Base-by-base conservation (phyloP, 495 filamentous ascomycete genomes). In the Aspergillus ellipticus region DNA sequence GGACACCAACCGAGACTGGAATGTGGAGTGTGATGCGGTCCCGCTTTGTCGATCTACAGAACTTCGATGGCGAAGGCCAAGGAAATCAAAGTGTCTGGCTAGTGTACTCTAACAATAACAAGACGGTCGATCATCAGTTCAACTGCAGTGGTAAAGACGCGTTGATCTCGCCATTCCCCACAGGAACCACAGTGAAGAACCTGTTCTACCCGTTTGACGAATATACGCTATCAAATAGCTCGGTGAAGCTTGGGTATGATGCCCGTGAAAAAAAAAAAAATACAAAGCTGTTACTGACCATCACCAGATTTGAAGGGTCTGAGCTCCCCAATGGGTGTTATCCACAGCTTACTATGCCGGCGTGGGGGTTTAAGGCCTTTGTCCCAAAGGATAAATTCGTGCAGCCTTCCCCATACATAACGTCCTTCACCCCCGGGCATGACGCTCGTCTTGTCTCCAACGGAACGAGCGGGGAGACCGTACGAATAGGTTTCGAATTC, bases 21-120 rank as follows among this genome's bases (percentile, higher is more conserved):
- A 74, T 89, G 60, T 89, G 84, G 84, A 85, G 83, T 54, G 76
- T 85, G 35, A 56, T 78, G 29, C 77, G 86, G 7, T 77, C 73
- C n/a, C 67, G 70, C 20, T 79, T 75, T 55, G 65, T 68, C 0
- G 70, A 65, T 11, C 60, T 79, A 9, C 85, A 89, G 61, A 72
- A 83, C 51, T 65, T 82, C 17, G 66, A 48, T 17, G 45, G 69
- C 15, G 62, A 57, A 8, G 57, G 68, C 19, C 62, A 55, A 7
- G 77, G 77, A 2, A 84, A 85, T 28, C 77, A 82, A 52, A 71
- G 74, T 1, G 73, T 88, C 10, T 89, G 86, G 86, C 66, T 89
- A 5, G 69, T 89, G 1, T 88, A 85, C 60, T 74, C 80, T 19
- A 89, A 89, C 61, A 73, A 73, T 24, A 79, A 83, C 56, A 59